A percentile compares a stretch with the other conserved stretches of the same genome.
These are phyloP conservation scores for Linnemannia schmuckeri DNA, from an alignment of 192 early-diverging fungal species.

Conservation along the genomic window DNA sequence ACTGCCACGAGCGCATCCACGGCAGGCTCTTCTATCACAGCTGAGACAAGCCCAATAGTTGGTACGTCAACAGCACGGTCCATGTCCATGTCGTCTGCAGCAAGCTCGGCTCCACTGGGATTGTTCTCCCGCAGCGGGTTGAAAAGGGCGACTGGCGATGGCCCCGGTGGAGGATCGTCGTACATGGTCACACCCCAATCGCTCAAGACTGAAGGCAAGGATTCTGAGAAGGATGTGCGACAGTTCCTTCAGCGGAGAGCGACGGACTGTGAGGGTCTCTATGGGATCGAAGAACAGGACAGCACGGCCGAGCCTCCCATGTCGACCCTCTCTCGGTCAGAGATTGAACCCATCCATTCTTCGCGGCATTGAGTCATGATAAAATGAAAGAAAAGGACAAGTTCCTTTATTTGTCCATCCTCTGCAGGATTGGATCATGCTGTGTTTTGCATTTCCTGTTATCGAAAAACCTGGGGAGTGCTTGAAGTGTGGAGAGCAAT, in stretches of 20 bases:
- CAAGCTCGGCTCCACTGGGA: background rate
- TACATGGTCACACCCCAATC: slow-evolving; percentile 23
- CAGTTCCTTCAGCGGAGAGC: background rate
- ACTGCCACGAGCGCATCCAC: background rate
- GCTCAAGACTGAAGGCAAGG: slow-evolving; percentile 29
- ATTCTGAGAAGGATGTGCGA: slow-evolving; percentile 29
- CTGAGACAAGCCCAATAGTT: background rate
- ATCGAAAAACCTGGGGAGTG: background rate
- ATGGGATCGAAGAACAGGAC: background rate
- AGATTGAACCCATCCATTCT: background rate
- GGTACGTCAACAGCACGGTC: slow-evolving; percentile 1
- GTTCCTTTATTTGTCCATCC: background rate
- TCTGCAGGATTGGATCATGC: background rate
- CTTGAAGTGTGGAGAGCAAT: too few relatives aligned
- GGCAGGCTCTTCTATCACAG: background rate
- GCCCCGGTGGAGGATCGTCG: background rate
- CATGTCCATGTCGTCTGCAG: background rate
- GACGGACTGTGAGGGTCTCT: background rate
- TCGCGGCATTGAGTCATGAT: background rate
- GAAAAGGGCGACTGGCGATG: background rate
- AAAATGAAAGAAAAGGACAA: background rate
- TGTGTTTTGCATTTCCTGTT: background rate
- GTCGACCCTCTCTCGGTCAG: background rate
- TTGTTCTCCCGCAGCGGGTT: background rate
- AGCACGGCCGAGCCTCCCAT: background rate